These are phyloP conservation scores for Suhomyces choctaworum DNA, from an alignment of 1,139 yeast species.

Conservation along the genomic window DNA sequence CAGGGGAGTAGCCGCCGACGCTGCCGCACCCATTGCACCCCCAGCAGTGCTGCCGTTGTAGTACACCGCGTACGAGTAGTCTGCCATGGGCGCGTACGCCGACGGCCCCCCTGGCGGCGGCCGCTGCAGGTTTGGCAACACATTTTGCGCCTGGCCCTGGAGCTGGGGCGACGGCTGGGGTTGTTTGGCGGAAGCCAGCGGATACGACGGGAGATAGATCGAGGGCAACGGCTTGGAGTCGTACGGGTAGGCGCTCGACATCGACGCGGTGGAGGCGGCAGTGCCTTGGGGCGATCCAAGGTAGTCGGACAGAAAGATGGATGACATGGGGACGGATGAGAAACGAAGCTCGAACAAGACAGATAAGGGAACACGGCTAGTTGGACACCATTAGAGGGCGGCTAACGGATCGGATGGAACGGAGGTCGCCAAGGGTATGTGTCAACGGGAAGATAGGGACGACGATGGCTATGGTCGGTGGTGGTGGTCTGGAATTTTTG, in stretches of 20 bases:
- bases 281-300: slow-evolving; percentile 7
- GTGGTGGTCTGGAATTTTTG: no score
- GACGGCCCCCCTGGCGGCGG: slow-evolving; percentile 1
- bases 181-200: slow-evolving; percentile 3
- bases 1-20: slow-evolving; percentile 9
- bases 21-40: slow-evolving; percentile 2
- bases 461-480: no score
- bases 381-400: no score
- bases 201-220: slow-evolving; percentile 9
- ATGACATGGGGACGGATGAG: slow-evolving; percentile 8
- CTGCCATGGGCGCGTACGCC: background rate
- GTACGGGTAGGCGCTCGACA: slow-evolving; percentile 8
- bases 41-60: slow-evolving; percentile 9
- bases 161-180: slow-evolving; percentile 2
- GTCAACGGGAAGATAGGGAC: no score
- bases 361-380: no score
- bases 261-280: slow-evolving; percentile 5
- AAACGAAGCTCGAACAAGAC: no score
- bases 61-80: slow-evolving; percentile 12
- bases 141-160: background rate
- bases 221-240: slow-evolving; percentile 15
- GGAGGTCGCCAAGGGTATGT: no score
- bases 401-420: no score
- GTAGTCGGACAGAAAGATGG: slow-evolving; percentile 13
- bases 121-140: slow-evolving; percentile 1